Base-by-base conservation (phyloP, 495 filamentous ascomycete genomes). In the Aspergillus campestris region DNA sequence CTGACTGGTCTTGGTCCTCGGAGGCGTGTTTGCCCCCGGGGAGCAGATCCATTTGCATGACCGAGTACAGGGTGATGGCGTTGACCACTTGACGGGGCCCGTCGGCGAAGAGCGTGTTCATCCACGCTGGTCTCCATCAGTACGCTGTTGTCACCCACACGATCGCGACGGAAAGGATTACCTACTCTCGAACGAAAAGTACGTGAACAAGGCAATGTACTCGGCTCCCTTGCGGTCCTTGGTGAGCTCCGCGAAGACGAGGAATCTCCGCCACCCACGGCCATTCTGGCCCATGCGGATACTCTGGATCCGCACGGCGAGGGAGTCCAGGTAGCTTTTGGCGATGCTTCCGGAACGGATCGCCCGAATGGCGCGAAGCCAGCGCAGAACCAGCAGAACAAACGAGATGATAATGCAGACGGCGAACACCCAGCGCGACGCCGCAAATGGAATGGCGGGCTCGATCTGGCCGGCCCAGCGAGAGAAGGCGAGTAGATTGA, bases 71-170 rank as follows among this genome's bases (percentile, higher is more conserved):
- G 0, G 89, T 94, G 47, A 96, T 65, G 12, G 80, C 87, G 58
- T 98, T 98, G 60, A 96, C 72, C 44, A 82, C 84, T 56, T 94
- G 87, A 47, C 92, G 84, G 10, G 92, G 92, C 1, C 89, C 91
- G 65, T 94, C 86, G 35, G 89, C 92, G 51, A 96, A 75, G 40
- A 95, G 66, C 28, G 89, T 81, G 39, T 88, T 84, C 59, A 95
- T 76, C 83, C 92, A 95, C 41, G 85, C 87, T 87, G 50, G 12
- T 7, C 33, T 24, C 8, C 13, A 28, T 67, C 41, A 70, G 55
- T 31, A 42, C 44, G 38, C 5, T 10, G 7, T 38, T 6, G 8
- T 7, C 11, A 27, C 2, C 11, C 12, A 42, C 37, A 39, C 18
- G 8, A 28, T 27, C 12, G 8, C 33, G 7, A 14, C 29, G 5